Evolutionary conservation across 768 basidiomycete genomes (phyloP).

Genomic region (Hebeloma cylindrosporum): DNA sequence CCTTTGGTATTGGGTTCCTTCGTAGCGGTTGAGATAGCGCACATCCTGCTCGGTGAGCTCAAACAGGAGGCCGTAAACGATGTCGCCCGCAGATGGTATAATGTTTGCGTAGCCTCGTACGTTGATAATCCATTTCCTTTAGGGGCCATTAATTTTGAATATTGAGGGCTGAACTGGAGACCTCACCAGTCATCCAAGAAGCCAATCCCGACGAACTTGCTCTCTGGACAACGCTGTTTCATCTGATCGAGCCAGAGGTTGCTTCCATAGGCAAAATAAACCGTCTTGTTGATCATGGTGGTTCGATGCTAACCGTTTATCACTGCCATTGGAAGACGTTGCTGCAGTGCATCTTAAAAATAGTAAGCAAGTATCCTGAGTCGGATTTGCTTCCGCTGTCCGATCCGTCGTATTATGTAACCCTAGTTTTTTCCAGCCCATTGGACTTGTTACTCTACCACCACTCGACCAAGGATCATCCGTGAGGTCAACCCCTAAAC

Average conservation of each 20-base stretch:
- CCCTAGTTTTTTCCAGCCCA: slow-evolving; percentile 10
- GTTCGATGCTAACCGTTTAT: slow-evolving; percentile 9
- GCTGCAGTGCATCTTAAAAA: too few species aligned
- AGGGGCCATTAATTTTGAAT: background rate
- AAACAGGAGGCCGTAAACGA: slow-evolving; percentile 45
- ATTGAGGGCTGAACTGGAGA: background rate
- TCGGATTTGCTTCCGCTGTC: slow-evolving; percentile 12
- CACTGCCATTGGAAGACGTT: too few species aligned
- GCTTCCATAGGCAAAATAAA: slow-evolving; percentile 52
- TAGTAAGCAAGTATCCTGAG: too few species aligned
- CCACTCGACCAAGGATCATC: slow-evolving; percentile 81
- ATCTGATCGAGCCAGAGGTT: slow-evolving; percentile 53
- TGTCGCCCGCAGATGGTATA: slow-evolving; percentile 38
- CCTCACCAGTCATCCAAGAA: slow-evolving; percentile 41
- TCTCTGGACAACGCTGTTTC: slow-evolving; percentile 46
- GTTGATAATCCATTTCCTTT: slow-evolving; percentile 52
- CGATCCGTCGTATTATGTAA: slow-evolving; percentile 10
- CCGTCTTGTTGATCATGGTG: slow-evolving; percentile 19
- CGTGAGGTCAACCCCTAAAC: slow-evolving; percentile 72
- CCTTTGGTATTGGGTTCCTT: slow-evolving; percentile 40
- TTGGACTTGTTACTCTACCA: slow-evolving; percentile 14
- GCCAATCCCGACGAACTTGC: slow-evolving; percentile 40
- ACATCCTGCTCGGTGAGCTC: slow-evolving; percentile 43
- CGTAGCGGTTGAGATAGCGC: slow-evolving; percentile 41
- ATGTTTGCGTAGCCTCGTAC: slow-evolving; percentile 45